Conservation (phyloP, 352 stramenopile genomes). For the Phytophthora fragariaefolia region DNA sequence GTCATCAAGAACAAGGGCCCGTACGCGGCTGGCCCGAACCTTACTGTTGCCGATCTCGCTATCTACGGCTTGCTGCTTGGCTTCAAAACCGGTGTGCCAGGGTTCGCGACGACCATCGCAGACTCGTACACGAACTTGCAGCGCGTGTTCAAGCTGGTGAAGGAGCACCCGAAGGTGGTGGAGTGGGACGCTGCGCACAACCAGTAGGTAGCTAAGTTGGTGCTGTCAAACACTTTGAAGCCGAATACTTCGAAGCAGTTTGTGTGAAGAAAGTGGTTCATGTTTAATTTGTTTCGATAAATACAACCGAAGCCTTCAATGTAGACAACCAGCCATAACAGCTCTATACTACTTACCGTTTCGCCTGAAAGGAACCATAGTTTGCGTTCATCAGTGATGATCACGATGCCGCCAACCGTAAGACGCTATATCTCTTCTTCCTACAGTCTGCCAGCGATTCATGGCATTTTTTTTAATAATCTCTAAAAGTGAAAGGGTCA, state of each 20-base stretch:
- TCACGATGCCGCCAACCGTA: no score
- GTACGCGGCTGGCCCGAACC: slow-evolving; percentile 40
- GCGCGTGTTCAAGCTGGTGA: slow-evolving; percentile 49
- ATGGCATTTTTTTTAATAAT: no score
- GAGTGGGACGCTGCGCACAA: slow-evolving; percentile 60
- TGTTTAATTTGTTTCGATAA: background rate
- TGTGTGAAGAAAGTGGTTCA: slow-evolving; percentile 5
- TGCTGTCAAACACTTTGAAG: background rate
- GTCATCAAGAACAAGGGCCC: slow-evolving; percentile 48
- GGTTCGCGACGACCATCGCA: slow-evolving; percentile 35
- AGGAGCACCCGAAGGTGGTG: slow-evolving; percentile 53
- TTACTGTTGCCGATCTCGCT: slow-evolving; percentile 62
- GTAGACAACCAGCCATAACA: no score
- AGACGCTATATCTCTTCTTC: no score
- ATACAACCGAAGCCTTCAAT: background rate
- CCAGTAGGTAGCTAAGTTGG: slow-evolving; percentile 17
- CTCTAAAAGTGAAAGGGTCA: no score
- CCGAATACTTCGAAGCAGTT: no score
- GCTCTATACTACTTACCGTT: no score
- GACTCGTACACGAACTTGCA: slow-evolving; percentile 47
- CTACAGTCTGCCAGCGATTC: no score
- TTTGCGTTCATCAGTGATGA: no score
- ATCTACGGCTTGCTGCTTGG: slow-evolving; percentile 50
- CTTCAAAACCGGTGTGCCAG: slow-evolving; percentile 41
- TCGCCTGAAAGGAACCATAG: no score